These are phyloP conservation scores for Epichloe glyceriae DNA, from an alignment of 2,329 filamentous ascomycete genomes.

Conservation along the genomic window DNA sequence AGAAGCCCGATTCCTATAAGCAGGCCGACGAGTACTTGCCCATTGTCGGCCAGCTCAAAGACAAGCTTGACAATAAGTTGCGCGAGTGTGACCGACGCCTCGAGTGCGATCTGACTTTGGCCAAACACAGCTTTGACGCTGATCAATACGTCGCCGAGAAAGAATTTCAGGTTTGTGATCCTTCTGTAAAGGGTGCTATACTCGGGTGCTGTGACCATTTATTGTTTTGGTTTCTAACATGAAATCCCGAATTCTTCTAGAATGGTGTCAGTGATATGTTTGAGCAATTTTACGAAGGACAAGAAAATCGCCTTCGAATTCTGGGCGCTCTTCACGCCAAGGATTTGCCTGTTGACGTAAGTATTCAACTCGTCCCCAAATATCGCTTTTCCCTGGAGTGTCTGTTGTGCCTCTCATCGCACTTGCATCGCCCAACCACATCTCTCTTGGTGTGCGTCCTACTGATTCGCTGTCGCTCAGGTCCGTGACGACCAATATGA, in stretches of 20 bases:
- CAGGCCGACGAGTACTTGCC: conserved; percentile 38
- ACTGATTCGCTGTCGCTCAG: conserved; percentile 13
- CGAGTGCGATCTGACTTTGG: conserved; percentile 22
- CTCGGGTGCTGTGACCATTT: not conserved
- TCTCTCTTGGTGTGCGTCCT: conserved; percentile 4
- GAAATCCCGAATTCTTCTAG: conserved; percentile 11
- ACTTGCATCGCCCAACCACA: not conserved
- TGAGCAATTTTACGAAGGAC: conserved; percentile 30
- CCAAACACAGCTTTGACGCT: conserved; percentile 24
- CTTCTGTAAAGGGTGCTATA: conserved; percentile 5
- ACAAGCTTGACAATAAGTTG: conserved; percentile 18
- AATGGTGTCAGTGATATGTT: conserved; percentile 25
- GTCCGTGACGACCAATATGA: conserved; percentile 30
- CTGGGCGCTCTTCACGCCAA: conserved; percentile 30
- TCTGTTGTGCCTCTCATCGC: not conserved
- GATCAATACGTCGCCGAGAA: conserved; percentile 21
- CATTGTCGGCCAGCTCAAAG: conserved; percentile 36
- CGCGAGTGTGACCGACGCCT: conserved; percentile 19
- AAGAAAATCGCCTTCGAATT: conserved; percentile 32
- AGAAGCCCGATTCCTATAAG: conserved; percentile 39
- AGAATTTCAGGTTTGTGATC: conserved; percentile 25
- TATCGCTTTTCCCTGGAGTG: conserved; percentile 2
- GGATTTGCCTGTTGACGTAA: conserved; percentile 35
- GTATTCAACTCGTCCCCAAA: conserved; percentile 13
- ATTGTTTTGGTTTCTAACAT: not conserved